Percentiles rank a stretch among this genome's conserved stretches.
phyloP scores from a whole-genome alignment of 129 eudicot genomes.

The Calendula officinalis region DNA sequence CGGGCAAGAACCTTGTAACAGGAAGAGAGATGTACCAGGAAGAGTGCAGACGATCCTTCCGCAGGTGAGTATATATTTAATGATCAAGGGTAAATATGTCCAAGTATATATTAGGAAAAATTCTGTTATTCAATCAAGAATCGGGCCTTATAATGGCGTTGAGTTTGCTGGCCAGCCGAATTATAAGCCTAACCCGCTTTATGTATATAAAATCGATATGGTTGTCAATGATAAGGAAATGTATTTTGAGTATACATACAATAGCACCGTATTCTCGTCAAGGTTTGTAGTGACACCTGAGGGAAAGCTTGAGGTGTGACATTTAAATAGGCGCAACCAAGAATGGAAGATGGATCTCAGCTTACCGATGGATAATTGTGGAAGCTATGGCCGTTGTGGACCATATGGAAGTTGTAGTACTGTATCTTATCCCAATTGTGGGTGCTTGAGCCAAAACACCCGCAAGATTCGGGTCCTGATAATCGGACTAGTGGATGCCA shows the following conservation, averaged over 20 bases:
- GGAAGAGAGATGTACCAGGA: constrained; percentile 26
- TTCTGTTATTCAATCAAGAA: constrained; percentile 16
- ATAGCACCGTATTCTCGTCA: constrained; percentile 4
- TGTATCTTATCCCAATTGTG: constrained; percentile 17
- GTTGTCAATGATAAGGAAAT: constrained; percentile 13
- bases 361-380: constrained; percentile 22
- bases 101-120: constrained; percentile 12
- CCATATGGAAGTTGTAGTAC: constrained; percentile 21
- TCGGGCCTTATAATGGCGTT: constrained; percentile 18
- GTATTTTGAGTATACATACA: neutral
- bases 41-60: constrained; percentile 27
- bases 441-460: constrained; percentile 28
- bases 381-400: constrained; percentile 24
- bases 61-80: constrained; percentile 12
- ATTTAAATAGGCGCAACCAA: neutral
- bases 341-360: constrained; percentile 1
- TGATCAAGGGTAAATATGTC: constrained; percentile 18
- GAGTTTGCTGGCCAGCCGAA: constrained; percentile 12
- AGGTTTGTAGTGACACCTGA: constrained; percentile 9
- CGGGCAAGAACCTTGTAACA: constrained; percentile 18
- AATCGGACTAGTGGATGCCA: constrained; percentile 26
- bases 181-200: constrained; percentile 7
- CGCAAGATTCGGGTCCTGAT: constrained; percentile 15
- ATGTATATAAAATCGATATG: neutral
- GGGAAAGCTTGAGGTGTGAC: constrained; percentile 12